Percentiles rank a stretch among this genome's conserved stretches.
phyloP scores from a whole-genome alignment of 2,329 filamentous ascomycete species.

The Bipolaris gigantea region DNA sequence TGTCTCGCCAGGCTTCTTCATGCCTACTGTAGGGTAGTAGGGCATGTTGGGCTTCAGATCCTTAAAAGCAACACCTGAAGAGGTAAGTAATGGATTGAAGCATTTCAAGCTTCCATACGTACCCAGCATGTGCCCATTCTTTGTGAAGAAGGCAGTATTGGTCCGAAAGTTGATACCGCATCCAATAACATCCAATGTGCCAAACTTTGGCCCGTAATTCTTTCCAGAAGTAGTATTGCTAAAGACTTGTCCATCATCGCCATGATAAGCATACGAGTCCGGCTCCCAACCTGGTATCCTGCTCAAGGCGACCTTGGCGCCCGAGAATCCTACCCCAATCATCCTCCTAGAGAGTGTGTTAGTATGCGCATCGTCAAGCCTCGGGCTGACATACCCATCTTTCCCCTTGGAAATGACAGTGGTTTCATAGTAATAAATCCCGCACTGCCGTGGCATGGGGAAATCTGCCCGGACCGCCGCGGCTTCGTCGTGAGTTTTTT shows the following conservation, averaged over 20 bases:
- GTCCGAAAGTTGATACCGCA: slow-evolving; percentile 67
- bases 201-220: slow-evolving; percentile 63
- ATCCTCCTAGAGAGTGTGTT: slow-evolving; percentile 39
- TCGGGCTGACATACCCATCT: slow-evolving; percentile 60
- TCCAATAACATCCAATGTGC: slow-evolving; percentile 62
- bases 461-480: slow-evolving; percentile 81
- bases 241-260: slow-evolving; percentile 67
- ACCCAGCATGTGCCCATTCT: slow-evolving; percentile 63
- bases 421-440: slow-evolving; percentile 91
- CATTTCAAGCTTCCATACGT: slow-evolving; percentile 20
- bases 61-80: slow-evolving; percentile 68
- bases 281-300: slow-evolving; percentile 67
- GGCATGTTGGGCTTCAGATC: slow-evolving; percentile 65
- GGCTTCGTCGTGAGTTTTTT: slow-evolving; percentile 70
- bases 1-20: slow-evolving; percentile 65
- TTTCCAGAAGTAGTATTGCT: slow-evolving; percentile 60
- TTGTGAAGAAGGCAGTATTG: slow-evolving; percentile 65
- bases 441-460: slow-evolving; percentile 84
- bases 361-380: slow-evolving; percentile 22
- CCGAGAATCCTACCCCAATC: slow-evolving; percentile 64
- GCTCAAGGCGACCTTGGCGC: slow-evolving; percentile 60
- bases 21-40: slow-evolving; percentile 66
- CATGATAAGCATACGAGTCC: slow-evolving; percentile 68
- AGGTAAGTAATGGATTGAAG: slow-evolving; percentile 14
- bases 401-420: slow-evolving; percentile 67